Conservation (phyloP, 2,329 filamentous ascomycete genomes). For the Pleoardoris graminearum region DNA sequence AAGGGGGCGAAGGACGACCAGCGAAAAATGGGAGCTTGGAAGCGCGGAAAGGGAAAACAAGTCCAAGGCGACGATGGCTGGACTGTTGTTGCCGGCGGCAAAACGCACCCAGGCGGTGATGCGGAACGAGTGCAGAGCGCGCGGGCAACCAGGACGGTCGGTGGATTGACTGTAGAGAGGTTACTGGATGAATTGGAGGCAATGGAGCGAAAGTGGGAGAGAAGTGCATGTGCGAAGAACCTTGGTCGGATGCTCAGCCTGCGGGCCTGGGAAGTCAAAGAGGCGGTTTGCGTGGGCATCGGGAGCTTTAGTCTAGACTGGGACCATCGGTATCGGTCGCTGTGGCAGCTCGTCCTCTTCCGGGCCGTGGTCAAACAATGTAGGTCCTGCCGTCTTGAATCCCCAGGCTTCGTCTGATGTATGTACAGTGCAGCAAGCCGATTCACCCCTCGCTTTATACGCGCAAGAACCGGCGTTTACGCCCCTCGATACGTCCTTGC, state of each 20-base stretch:
- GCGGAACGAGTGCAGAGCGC: slow-evolving; percentile 9
- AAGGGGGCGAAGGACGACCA: too few relatives aligned
- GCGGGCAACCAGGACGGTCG: slow-evolving; percentile 21
- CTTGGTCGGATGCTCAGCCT: slow-evolving; percentile 19
- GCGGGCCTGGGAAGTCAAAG: slow-evolving; percentile 17
- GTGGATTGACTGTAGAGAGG: slow-evolving; percentile 31
- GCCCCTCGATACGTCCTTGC: slow-evolving; percentile 34
- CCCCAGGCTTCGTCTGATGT: too few relatives aligned
- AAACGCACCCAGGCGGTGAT: slow-evolving; percentile 5
- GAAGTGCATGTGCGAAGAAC: slow-evolving; percentile 26
- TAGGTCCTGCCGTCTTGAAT: too few relatives aligned
- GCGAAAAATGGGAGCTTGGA: slow-evolving; percentile 2
- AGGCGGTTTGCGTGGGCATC: slow-evolving; percentile 43
- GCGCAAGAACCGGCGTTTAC: slow-evolving; percentile 45
- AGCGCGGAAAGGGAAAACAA: slow-evolving; percentile 37
- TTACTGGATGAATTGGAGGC: slow-evolving; percentile 27
- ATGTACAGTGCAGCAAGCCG: slow-evolving; percentile 8
- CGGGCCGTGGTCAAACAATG: slow-evolving; percentile 24
- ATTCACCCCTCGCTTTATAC: slow-evolving; percentile 20
- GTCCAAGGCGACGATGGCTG: slow-evolving; percentile 40
- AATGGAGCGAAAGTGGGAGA: slow-evolving; percentile 29
- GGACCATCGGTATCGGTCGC: slow-evolving; percentile 35
- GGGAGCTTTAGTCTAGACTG: slow-evolving; percentile 44
- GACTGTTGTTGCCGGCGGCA: slow-evolving; percentile 33
- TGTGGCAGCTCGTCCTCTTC: slow-evolving; percentile 47